These are phyloP conservation scores for Myotisia sp. DNA, from an alignment of 2,329 filamentous ascomycete genomes.

Conservation along the genomic window DNA sequence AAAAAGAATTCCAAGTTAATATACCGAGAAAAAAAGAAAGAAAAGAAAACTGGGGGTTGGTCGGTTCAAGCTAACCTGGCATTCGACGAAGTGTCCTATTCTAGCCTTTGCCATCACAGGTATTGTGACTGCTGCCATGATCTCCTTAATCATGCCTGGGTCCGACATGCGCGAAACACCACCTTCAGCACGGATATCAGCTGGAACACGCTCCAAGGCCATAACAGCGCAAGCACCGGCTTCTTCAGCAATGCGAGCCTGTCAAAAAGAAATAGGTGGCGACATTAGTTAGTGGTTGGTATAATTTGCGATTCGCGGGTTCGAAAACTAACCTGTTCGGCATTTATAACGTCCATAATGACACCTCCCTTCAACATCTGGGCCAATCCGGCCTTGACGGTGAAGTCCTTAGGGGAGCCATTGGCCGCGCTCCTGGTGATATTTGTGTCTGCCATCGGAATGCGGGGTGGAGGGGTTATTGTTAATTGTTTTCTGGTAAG, in stretches of 20 bases:
- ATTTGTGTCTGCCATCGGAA: too few species aligned
- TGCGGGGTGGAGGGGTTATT: too few species aligned
- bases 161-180: constrained; percentile 96
- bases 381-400: constrained; percentile 85
- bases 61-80: constrained; percentile 47
- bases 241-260: constrained; percentile 94
- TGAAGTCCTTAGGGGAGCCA: constrained; percentile 47
- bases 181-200: constrained; percentile 83
- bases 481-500: too few species aligned
- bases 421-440: too few species aligned
- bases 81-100: constrained; percentile 96
- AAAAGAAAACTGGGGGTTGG: background rate
- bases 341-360: constrained; percentile 97
- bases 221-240: constrained; percentile 93
- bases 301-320: background rate
- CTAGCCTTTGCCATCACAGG: constrained; percentile 98
- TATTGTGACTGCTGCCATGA: constrained; percentile 88
- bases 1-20: background rate
- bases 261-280: constrained; percentile 3
- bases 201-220: constrained; percentile 93
- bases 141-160: constrained; percentile 84
- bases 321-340: constrained; percentile 50
- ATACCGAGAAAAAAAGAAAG: background rate
- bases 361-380: constrained; percentile 99
- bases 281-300: background rate